These are phyloP conservation scores for Backusella tarrabulga DNA, from an alignment of 192 early-diverging fungal genomes.

Conservation along the genomic window DNA sequence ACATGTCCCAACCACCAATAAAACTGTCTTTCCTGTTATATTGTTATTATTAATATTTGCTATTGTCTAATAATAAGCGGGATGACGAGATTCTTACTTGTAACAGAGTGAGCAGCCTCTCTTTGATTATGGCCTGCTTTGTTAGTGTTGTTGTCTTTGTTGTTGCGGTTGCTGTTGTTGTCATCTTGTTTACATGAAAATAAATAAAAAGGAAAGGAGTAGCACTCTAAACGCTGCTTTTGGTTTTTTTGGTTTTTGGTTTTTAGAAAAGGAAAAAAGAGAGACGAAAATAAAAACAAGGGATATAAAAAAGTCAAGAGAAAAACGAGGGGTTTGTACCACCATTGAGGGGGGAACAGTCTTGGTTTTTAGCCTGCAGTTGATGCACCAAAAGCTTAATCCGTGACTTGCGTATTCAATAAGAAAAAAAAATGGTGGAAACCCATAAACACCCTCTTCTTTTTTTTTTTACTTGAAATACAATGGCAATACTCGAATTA, in stretches of 20 bases:
- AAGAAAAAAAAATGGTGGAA: background rate
- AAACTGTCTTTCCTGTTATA: slow-evolving; percentile 46
- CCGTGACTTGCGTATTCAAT: background rate
- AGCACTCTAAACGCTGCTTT: background rate
- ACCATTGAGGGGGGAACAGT: background rate
- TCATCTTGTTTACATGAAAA: background rate
- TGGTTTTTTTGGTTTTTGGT: background rate
- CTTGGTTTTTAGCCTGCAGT: background rate
- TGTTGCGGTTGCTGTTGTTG: background rate
- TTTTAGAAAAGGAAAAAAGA: background rate
- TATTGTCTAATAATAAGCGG: no score
- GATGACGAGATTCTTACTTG: background rate
- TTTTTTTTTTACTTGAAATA: background rate
- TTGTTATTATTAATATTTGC: no score
- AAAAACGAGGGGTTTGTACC: background rate
- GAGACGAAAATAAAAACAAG: background rate
- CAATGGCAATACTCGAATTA: slow-evolving; percentile 9
- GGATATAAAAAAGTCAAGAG: background rate
- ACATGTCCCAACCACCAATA: slow-evolving; percentile 54
- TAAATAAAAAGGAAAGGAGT: background rate
- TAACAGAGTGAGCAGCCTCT: background rate
- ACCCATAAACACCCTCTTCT: background rate
- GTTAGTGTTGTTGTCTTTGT: background rate
- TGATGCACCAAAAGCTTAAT: background rate
- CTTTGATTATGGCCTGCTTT: background rate